Base-by-base conservation (phyloP, 257 asterid species). In the Anisodus acutangulus region DNA sequence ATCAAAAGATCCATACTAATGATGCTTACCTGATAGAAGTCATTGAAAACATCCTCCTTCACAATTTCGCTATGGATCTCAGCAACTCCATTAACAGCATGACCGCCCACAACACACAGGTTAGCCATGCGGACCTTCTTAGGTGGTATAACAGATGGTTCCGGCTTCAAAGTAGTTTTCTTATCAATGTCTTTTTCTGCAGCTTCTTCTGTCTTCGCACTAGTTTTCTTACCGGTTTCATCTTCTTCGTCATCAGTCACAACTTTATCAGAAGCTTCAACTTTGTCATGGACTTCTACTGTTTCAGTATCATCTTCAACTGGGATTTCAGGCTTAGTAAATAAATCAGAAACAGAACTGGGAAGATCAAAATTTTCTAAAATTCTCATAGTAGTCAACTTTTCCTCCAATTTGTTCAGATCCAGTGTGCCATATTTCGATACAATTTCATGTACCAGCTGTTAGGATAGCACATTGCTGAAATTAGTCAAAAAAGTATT, bases 1-100 rank as follows among this genome's bases (percentile, higher is more conserved):
- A 72, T 62, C 7, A 11, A 26, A 76, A 37, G 59, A 45, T 22
- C 76, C 63, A 72, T 15, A 49, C 47, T 58, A 15, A 72, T 66
- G 79, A 83, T 19, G 10, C 79, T 84, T 87, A 94, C 98, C 98
- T 93, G 85, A 89, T 88, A 93, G 86, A 94, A 94, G 82, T 91
- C 97, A 82, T 90, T 91, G 80, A 94, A 94, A 76, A 94, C 98
- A 80, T 94, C 98, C 17, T 90, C 85, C 88, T 92, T 94, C 83
- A 94, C 97, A 82, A 93, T 93, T 85, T 94, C 94, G 79, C 98
- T 94, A 85, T 94, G 98, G 84, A 93, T 94, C 82, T 89, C 98
- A 78, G 98, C 98, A 83, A 94, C 98, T 45, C 98, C 98, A 86
- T 94, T 94, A 74, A 94, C 98, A 86, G 95, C 91, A 88, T 94